A percentile compares a stretch with the other conserved stretches of the same genome.
These are phyloP conservation scores for Perkinsus chesapeaki DNA, from an alignment of 169 alveolate species.

Conservation along the genomic window DNA sequence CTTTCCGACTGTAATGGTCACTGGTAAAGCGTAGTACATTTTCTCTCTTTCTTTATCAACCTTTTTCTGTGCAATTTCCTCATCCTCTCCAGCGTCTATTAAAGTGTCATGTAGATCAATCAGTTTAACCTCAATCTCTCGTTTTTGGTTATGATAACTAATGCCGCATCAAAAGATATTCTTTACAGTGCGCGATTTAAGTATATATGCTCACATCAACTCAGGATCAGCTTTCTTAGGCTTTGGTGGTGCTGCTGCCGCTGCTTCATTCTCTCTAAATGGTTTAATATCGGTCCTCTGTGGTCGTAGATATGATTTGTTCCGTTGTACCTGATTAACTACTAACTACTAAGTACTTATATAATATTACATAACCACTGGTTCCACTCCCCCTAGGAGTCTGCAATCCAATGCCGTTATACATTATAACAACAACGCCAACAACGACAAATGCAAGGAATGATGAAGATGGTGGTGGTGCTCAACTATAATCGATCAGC, in stretches of 20 bases:
- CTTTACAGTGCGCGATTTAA: neutral
- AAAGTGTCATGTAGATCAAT: neutral
- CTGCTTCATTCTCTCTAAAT: neutral
- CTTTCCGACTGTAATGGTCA: no score
- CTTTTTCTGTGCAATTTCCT: neutral
- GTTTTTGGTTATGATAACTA: neutral
- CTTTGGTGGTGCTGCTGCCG: neutral
- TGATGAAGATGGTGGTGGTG: neutral
- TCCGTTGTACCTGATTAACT: neutral
- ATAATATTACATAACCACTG: conserved; percentile 57
- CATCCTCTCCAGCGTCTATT: neutral
- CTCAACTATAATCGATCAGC: neutral
- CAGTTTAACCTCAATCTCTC: neutral
- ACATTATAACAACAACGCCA: conserved; percentile 38
- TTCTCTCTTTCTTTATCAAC: neutral
- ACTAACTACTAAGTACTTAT: no score
- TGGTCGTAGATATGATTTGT: neutral
- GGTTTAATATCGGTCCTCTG: neutral
- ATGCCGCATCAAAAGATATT: neutral
- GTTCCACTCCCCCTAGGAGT: conserved; percentile 74
- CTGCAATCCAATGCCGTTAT: conserved; percentile 59
- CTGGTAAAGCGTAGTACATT: neutral
- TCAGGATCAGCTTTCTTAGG: neutral
- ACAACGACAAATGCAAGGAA: neutral
- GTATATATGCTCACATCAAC: neutral